These are phyloP conservation scores for Aspergillus sp. DNA, from an alignment of 2,329 filamentous ascomycete species.

Conservation along the genomic window DNA sequence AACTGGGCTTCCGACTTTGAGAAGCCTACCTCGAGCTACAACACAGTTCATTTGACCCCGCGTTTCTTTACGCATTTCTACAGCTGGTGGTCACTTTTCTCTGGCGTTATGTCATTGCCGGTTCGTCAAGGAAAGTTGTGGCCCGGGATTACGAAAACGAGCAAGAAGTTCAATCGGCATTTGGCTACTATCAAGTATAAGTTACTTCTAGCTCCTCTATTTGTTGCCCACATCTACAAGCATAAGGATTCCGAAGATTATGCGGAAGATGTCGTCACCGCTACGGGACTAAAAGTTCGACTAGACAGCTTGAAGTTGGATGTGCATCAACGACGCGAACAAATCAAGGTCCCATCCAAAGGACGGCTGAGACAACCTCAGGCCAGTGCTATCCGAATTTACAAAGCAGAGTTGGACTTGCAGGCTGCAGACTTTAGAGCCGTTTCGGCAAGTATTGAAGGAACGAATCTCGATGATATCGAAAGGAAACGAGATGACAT, in stretches of 20 bases:
- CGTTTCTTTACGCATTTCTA: conserved; percentile 99
- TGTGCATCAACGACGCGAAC: conserved; percentile 88
- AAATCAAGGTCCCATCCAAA: conserved; percentile 79
- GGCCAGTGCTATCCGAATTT: conserved; percentile 92
- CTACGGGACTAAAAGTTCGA: conserved; percentile 93
- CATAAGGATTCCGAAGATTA: conserved; percentile 94
- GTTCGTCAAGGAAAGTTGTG: conserved; percentile 89
- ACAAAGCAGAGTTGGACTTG: conserved; percentile 89
- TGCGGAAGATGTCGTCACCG: conserved; percentile 73
- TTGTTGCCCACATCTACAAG: conserved; percentile 96
- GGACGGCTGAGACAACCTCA: conserved; percentile 73
- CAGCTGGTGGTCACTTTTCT: conserved; percentile 96
- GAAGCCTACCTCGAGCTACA: conserved; percentile 85
- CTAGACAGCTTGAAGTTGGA: conserved; percentile 98
- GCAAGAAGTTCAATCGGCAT: conserved; percentile 97
- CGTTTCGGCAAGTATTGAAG: conserved; percentile 84
- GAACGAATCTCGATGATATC: conserved; percentile 74
- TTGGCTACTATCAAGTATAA: conserved; percentile 99
- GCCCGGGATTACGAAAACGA: conserved; percentile 91
- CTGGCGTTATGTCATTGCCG: conserved; percentile 89
- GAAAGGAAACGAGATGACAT: conserved; percentile 60
- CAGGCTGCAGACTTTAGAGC: conserved; percentile 89
- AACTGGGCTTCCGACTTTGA: conserved; percentile 79
- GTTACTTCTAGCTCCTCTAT: conserved; percentile 84
- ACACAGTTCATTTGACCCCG: conserved; percentile 90